Evolutionary conservation across 192 early-diverging fungal species (phyloP).

Genomic region (Ambispora gerdemannii): DNA sequence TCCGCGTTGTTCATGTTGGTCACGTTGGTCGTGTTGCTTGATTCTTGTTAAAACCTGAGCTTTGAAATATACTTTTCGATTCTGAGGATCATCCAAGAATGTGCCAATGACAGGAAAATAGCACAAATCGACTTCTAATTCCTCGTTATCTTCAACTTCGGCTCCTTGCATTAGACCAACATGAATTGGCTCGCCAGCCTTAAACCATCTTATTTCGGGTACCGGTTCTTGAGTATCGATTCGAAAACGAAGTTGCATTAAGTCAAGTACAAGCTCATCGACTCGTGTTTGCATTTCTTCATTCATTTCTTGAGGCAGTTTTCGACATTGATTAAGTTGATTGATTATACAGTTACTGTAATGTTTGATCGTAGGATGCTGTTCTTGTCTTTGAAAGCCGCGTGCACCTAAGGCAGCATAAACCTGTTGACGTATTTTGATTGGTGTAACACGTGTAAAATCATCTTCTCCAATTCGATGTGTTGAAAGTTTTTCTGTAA

Average conservation of each 20-base stretch:
- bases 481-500: neutral
- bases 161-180: neutral
- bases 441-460: neutral
- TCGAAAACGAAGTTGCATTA: neutral
- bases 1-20: too few species aligned
- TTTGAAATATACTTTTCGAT: neutral
- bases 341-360: neutral
- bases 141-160: neutral
- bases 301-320: neutral
- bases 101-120: neutral
- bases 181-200: neutral
- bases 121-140: neutral
- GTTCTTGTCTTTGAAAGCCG: neutral
- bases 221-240: neutral
- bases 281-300: neutral
- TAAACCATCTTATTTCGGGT: neutral
- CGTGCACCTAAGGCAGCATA: neutral
- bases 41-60: neutral
- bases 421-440: conserved; percentile 21
- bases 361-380: neutral
- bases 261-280: neutral
- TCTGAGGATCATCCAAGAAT: neutral
- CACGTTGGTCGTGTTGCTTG: too few species aligned
- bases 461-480: neutral
- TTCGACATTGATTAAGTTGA: neutral